These are phyloP conservation scores for Clitoria ternatea DNA, from an alignment of 306 rosid species.

Conservation along the genomic window DNA sequence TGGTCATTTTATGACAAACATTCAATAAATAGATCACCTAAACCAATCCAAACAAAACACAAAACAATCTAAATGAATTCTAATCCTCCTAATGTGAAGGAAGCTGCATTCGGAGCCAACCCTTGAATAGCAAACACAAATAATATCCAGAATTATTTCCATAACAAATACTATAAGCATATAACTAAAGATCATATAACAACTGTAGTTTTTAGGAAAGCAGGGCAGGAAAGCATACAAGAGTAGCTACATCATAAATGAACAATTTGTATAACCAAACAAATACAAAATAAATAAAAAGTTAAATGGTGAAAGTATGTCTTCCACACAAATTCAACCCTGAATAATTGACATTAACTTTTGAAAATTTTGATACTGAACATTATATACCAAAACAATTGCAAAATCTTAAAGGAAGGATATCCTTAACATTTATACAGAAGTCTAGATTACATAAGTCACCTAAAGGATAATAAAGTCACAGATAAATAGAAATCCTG, in stretches of 20 bases:
- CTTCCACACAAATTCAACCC: background rate
- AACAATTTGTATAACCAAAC: background rate
- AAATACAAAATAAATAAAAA: background rate
- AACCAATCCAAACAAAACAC: background rate
- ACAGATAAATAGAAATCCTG: no score
- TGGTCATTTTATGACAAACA: background rate
- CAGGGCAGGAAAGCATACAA: background rate
- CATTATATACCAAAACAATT: constrained; percentile 17
- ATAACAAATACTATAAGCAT: background rate
- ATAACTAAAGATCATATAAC: background rate
- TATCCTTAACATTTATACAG: background rate
- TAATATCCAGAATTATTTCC: no score
- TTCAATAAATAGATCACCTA: background rate
- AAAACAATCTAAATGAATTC: no score
- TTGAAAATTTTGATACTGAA: background rate
- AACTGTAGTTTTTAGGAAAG: background rate
- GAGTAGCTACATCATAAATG: background rate
- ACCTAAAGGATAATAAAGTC: no score
- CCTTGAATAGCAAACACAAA: no score
- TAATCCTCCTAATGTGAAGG: no score
- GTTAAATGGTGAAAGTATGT: background rate
- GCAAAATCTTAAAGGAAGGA: background rate
- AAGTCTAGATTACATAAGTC: no score
- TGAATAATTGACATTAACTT: background rate
- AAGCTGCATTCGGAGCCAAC: no score